Evolutionary conservation across 495 filamentous ascomycete genomes (phyloP), one percentile per base, ranked within the genome.

Genomic region (Trichocladium uniseriatum): DNA sequence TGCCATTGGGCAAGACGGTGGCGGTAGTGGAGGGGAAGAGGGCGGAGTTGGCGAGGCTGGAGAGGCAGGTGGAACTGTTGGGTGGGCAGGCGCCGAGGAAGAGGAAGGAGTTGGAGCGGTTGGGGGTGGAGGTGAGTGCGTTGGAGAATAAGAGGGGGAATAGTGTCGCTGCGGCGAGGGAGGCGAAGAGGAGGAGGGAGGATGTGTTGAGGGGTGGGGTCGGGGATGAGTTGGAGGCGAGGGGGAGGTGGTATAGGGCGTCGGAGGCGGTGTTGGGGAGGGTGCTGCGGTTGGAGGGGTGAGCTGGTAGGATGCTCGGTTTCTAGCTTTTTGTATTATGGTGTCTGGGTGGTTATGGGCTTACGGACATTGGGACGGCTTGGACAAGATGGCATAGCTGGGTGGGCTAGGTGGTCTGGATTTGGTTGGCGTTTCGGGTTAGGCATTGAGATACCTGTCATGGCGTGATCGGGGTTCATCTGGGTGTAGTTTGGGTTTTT

Each of bases 221-320:
- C 24, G 83, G 79, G 44, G 87, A 92, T 63, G 87, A 91, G 45
- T 63, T 94, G 19, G 87, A 94, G 60, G 83, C 87, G 65, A 78
- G 79, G 64, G 89, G 86, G 14, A 69, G 87, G 57, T 95, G 89
- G 89, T 83, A 84, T 59, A 78, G 79, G 51, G 81, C 82, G 24
- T 78, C 81, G 1, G 86, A 90, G 63, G 67, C 70, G 13, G 79
- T 75, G 2, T 67, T 94, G 63, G 81, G 77, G 56, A 76, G 76
- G 40, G 70, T 94, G 61, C 69, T 92, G 48, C 81, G 66, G 29
- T 52, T 63, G 22, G 19, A 59, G 27, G 43, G 34, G 31, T 50
- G 37, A 44, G 24, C 16, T 37, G 35, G 13, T 6, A 37, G 35
- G 35, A 13, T 37, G 14, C 14, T 37, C 16, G 16, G 6, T 37